Percentiles rank a stretch among this genome's conserved stretches.
These are phyloP conservation scores for Aegilops speltoides DNA, from an alignment of 176 grass and related monocot genomes.

Conservation along the genomic window DNA sequence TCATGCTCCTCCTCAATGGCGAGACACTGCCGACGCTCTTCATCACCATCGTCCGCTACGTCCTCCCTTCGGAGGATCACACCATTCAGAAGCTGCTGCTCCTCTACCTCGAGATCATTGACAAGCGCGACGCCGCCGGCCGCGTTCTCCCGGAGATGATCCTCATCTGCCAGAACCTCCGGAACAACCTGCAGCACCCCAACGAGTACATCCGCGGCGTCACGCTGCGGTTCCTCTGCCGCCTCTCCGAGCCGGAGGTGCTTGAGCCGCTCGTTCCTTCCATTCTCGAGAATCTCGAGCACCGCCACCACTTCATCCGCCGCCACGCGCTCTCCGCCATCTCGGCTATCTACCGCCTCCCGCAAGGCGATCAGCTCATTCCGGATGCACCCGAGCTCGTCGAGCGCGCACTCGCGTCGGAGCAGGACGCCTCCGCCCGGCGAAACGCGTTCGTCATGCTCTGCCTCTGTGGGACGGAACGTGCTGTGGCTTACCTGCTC, in stretches of 20 bases:
- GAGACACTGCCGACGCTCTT: slow-evolving; percentile 61
- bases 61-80: slow-evolving; percentile 68
- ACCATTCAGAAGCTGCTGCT: slow-evolving; percentile 72
- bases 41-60: slow-evolving; percentile 78
- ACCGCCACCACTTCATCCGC: slow-evolving; percentile 76
- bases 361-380: slow-evolving; percentile 63
- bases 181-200: slow-evolving; percentile 77
- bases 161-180: slow-evolving; percentile 89
- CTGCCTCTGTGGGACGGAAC: slow-evolving; percentile 44
- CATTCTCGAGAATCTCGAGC: slow-evolving; percentile 74
- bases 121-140: slow-evolving; percentile 53
- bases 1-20: slow-evolving; percentile 71
- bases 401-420: slow-evolving; percentile 46
- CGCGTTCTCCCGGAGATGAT: slow-evolving; percentile 86
- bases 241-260: slow-evolving; percentile 70
- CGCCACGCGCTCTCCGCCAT: slow-evolving; percentile 63
- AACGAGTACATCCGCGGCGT: slow-evolving; percentile 87
- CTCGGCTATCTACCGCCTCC: slow-evolving; percentile 64
- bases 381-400: slow-evolving; percentile 65
- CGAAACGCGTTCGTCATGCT: slow-evolving; percentile 82
- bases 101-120: slow-evolving; percentile 78
- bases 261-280: slow-evolving; percentile 81
- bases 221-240: slow-evolving; percentile 71
- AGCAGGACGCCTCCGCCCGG: slow-evolving; percentile 62
- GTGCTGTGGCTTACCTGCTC: slow-evolving; percentile 54